Base-by-base conservation (phyloP, 2,329 filamentous ascomycete genomes). In the Trichoderma asperellum region DNA sequence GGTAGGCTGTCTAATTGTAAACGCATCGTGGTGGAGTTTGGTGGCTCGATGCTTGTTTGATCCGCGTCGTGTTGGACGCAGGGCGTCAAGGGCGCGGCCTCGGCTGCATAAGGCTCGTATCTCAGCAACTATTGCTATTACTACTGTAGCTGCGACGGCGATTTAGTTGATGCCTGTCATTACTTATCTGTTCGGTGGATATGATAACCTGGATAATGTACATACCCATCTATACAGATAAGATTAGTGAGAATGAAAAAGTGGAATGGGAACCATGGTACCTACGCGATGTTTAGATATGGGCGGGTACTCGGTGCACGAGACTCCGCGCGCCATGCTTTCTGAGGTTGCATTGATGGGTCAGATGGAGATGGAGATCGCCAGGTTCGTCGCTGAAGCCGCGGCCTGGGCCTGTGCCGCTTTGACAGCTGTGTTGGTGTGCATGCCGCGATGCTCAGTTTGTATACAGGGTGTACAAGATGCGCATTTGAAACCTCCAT, bases 301-400 rank as follows among this genome's bases (percentile, higher is more conserved):
- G 59, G 14, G 59, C 59, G 59, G 59, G 21, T 61, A n/a, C 59
- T 2, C 35, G 4, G 58, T n/a, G 58, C 58, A 47, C 56, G 58
- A 60, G 58, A 60, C 58, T 61, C 58, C 27, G 32, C 27, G 40
- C 40, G 40, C 40, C 40, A 43, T 43, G 40, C 40, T n/a, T 43
- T 21, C 34, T 37, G 29, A 14, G 57, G 60, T 63, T 29, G 34
- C 32, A 63, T n/a, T 29, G 60, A 63, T n/a, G 32, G 32, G 60
- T 18, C 47, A 14, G 32, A 55, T 53, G 60, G 24, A 55, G 60
- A 53, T 37, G 60, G 47, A 35, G 59, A 53, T 55, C 47, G 49
- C 49, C 34, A 21, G 34, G 60, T 63, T 40, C 16, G 21, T 55
- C 21, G 49, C 27, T 63, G 7, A 43, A n/a, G 59, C 32, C 21